phyloP scores from a whole-genome alignment of 139 green algal genomes.

The Marvania coccoides region DNA sequence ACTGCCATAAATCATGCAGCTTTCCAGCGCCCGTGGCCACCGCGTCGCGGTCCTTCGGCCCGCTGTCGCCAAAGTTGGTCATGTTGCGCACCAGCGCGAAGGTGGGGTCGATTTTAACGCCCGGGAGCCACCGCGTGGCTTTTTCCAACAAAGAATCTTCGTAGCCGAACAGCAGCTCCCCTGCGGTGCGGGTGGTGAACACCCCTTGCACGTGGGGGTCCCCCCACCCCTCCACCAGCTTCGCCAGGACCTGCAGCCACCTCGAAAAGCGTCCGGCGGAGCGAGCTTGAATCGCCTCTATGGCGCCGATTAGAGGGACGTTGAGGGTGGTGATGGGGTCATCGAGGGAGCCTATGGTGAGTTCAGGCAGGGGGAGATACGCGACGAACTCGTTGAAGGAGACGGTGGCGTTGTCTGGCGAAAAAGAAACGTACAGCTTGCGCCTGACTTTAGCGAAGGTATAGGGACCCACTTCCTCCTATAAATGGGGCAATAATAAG shows the following conservation, averaged over 20 bases:
- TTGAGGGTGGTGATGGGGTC: constrained; percentile 37
- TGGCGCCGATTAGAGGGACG: constrained; percentile 26
- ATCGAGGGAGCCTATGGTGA: constrained; percentile 1
- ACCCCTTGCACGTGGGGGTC: constrained; percentile 19
- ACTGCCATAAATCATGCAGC: constrained; percentile 14
- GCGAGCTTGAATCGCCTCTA: constrained; percentile 10
- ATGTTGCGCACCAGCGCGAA: constrained; percentile 28
- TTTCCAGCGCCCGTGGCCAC: constrained; percentile 14
- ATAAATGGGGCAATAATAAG: background rate
- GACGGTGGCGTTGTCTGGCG: constrained; percentile 4
- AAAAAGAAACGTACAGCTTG: constrained; percentile 11
- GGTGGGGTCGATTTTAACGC: constrained; percentile 11
- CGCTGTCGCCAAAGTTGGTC: constrained; percentile 5
- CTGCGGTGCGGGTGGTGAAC: constrained; percentile 30
- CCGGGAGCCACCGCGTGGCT: background rate
- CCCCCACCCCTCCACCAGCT: constrained; percentile 15
- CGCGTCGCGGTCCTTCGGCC: background rate
- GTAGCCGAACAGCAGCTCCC: constrained; percentile 42
- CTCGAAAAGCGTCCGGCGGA: background rate
- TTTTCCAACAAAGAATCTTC: constrained; percentile 28
- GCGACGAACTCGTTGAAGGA: constrained; percentile 12
- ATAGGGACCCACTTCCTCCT: constrained; percentile 36
- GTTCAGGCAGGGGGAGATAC: constrained; percentile 7
- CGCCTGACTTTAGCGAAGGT: constrained; percentile 8
- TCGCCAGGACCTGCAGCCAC: constrained; percentile 11